Conservation (phyloP, 345 rosid genomes). For the Clausena lansium region DNA sequence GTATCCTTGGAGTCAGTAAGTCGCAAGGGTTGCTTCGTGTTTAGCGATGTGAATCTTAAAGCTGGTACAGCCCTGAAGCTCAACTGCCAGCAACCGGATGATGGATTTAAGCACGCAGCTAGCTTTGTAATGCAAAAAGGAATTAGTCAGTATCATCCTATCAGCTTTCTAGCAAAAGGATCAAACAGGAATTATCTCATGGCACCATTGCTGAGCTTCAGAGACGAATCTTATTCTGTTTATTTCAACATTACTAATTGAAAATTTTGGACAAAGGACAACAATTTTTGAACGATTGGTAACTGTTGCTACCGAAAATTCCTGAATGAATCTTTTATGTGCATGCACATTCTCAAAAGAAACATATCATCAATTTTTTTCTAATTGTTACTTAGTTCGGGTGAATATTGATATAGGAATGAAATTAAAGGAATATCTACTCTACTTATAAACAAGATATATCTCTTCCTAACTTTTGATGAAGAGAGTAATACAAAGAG, state of each 20-base stretch:
- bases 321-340: too few species aligned
- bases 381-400: too few species aligned
- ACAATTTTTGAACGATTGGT: too few species aligned
- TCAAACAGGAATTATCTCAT: constrained; percentile 34
- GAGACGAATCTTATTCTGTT: constrained; percentile 48
- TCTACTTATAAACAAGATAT: too few species aligned
- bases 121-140: constrained; percentile 38
- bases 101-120: constrained; percentile 24
- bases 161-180: constrained; percentile 49
- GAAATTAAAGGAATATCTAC: too few species aligned
- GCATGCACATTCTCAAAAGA: too few species aligned
- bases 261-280: too few species aligned
- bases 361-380: too few species aligned
- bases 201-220: constrained; percentile 39
- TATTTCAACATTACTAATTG: constrained; percentile 34
- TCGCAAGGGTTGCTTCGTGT: constrained; percentile 34
- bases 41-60: constrained; percentile 13
- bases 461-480: too few species aligned
- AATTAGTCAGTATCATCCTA: constrained; percentile 36
- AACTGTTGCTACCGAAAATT: too few species aligned
- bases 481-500: too few species aligned
- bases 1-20: constrained; percentile 42
- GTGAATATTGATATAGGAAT: too few species aligned
- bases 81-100: constrained; percentile 19
- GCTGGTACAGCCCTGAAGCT: constrained; percentile 31